Evolutionary conservation across 2,329 filamentous ascomycete genomes (phyloP).

Genomic region (Fusarium haematococcum): DNA sequence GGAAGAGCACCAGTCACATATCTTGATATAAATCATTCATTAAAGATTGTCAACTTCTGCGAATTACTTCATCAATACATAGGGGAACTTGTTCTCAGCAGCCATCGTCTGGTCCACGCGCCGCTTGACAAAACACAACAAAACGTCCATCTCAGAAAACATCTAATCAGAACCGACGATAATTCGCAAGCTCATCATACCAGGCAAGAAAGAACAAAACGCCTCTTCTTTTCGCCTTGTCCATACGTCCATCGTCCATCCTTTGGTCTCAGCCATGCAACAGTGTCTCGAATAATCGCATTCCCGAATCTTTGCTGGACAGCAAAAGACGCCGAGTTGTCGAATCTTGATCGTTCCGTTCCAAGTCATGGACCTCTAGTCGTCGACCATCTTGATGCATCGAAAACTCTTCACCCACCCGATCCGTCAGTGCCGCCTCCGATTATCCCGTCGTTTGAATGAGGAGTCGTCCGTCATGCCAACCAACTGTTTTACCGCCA

Average conservation of each 20-base stretch:
- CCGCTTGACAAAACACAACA: slow-evolving; percentile 31
- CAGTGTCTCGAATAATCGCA: slow-evolving; percentile 26
- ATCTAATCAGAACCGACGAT: slow-evolving; percentile 18
- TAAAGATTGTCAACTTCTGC: slow-evolving; percentile 18
- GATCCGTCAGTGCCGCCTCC: slow-evolving; percentile 5
- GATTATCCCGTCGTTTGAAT: slow-evolving; percentile 18
- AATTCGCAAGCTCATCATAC: slow-evolving; percentile 13
- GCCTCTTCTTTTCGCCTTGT: slow-evolving; percentile 31
- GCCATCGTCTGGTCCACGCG: slow-evolving; percentile 7
- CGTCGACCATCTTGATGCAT: slow-evolving; percentile 32
- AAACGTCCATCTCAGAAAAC: slow-evolving; percentile 11
- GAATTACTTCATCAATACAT: slow-evolving; percentile 39
- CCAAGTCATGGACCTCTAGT: slow-evolving; percentile 31
- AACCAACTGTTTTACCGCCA: neutral
- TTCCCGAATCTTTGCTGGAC: slow-evolving; percentile 13
- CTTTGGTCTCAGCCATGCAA: slow-evolving; percentile 27
- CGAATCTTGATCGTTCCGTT: slow-evolving; percentile 12
- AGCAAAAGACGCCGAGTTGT: slow-evolving; percentile 18
- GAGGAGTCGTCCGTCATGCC: neutral
- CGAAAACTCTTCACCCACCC: slow-evolving; percentile 15
- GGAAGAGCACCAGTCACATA: neutral
- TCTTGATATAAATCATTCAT: slow-evolving; percentile 8
- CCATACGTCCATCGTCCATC: neutral
- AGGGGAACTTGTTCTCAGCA: slow-evolving; percentile 36
- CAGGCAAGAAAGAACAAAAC: slow-evolving; percentile 12